Base-by-base conservation (phyloP, 768 basidiomycete genomes). In the Mrakia frigida region DNA sequence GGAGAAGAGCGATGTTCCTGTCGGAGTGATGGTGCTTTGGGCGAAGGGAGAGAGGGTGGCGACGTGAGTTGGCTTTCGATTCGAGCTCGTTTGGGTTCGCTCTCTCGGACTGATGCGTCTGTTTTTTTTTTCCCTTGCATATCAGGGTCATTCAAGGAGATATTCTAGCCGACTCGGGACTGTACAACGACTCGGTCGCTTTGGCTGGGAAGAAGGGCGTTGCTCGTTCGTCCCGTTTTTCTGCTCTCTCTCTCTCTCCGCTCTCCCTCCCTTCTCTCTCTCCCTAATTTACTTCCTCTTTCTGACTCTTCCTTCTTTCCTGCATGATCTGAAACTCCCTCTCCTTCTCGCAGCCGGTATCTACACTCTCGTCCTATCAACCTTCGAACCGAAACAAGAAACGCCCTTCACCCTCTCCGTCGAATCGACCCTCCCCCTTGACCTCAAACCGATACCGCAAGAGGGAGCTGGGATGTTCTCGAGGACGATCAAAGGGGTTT, bases 391-490 rank as follows among this genome's bases (percentile, higher is more conserved):
- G 0, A 84, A 84, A 18, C 88, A 91, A 75, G 85, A 86, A 6
- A 92, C 92, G 3, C 78, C 86, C 13, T 96, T 89, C 83, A 86
- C 85, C 0, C 82, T 97, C 35, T 86, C 85, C 33, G 83, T 93
- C 3, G 88, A 91, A 70, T 88, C 90, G 74, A 87, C 89, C 0
- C 63, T 80, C 0, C 86, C 87, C 0, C 86, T 94, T 71, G 88
- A 89, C 25, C 78, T 97, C 33, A 84, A 84, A 69, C 79, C 88
- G 0, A 90, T 97, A 33, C 88, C 90, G 0, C 88, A 90, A 75
- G 96, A 98, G 84, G 94, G 93, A 0, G 92, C 94, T 0, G 95
- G 94, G 0, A 92, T 97, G 93, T 96, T 90, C 81, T 84, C 83
- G 31, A 90, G 91, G 79, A 81, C 86, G 0, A 79, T 90, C 2